phyloP scores from a whole-genome alignment of 164 flowering plant species.

The Umbellularia californica region DNA sequence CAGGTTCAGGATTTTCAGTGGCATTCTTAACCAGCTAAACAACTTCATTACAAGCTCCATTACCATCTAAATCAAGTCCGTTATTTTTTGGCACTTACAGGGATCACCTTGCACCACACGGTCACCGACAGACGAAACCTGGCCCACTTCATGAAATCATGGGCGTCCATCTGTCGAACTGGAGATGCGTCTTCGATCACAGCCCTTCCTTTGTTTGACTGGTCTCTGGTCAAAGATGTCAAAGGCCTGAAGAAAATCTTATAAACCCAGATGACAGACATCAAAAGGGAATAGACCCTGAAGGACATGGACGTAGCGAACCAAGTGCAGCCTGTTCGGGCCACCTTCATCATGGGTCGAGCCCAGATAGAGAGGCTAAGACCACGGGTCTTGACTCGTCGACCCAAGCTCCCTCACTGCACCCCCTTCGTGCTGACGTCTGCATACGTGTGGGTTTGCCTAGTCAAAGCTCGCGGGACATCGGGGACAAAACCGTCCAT shows the following conservation, averaged over 20 bases:
- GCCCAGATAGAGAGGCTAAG: constrained; percentile 21
- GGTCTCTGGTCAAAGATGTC: not conserved
- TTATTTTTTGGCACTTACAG: no score
- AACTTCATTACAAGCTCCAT: no score
- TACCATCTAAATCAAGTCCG: no score
- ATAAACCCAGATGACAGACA: not conserved
- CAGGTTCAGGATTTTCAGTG: no score
- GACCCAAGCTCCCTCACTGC: not conserved
- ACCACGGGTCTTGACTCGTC: constrained; percentile 4
- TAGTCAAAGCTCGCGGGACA: constrained; percentile 9
- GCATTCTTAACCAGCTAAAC: no score
- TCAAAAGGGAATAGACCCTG: not conserved
- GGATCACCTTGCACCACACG: constrained; percentile 1
- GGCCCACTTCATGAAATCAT: constrained; percentile 12
- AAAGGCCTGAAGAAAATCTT: not conserved
- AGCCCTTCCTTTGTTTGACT: not conserved
- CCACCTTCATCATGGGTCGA: not conserved
- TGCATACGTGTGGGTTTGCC: constrained; percentile 28
- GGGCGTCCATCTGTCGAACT: constrained; percentile 10
- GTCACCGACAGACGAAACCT: constrained; percentile 6
- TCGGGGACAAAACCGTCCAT: not conserved
- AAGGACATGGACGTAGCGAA: no score
- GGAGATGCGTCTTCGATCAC: not conserved
- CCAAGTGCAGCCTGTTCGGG: not conserved
- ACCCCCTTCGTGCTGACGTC: constrained; percentile 25